phyloP scores from a whole-genome alignment of 345 rosid genomes.

The Pistacia integerrima region DNA sequence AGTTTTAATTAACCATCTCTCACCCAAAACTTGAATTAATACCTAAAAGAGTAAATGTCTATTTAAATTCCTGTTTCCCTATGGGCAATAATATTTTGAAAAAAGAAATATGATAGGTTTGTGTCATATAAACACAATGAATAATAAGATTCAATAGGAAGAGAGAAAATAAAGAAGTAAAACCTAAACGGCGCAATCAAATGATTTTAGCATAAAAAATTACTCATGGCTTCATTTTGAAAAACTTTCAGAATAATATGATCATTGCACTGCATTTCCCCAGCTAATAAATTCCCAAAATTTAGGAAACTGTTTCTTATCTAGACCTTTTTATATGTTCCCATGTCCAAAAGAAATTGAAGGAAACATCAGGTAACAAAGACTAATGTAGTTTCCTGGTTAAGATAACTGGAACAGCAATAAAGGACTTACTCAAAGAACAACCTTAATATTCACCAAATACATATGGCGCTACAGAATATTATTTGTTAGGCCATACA shows the following conservation, averaged over 20 bases:
- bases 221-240: background rate
- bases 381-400: too few species aligned
- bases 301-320: background rate
- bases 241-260: background rate
- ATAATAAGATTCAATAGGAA: background rate
- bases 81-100: background rate
- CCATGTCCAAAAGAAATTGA: background rate
- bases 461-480: background rate
- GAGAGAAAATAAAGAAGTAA: background rate
- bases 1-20: background rate
- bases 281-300: background rate
- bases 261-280: background rate
- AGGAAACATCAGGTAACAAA: background rate
- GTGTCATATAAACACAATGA: background rate
- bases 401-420: background rate
- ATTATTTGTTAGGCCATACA: background rate
- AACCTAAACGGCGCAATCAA: background rate
- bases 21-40: background rate
- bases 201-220: background rate
- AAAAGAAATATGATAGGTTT: background rate
- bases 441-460: slow-evolving; percentile 2
- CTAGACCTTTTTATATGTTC: background rate
- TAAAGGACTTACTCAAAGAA: background rate
- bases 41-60: background rate
- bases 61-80: background rate